phyloP scores from a whole-genome alignment of 176 grass and related monocot species.

The Eleusine indica region DNA sequence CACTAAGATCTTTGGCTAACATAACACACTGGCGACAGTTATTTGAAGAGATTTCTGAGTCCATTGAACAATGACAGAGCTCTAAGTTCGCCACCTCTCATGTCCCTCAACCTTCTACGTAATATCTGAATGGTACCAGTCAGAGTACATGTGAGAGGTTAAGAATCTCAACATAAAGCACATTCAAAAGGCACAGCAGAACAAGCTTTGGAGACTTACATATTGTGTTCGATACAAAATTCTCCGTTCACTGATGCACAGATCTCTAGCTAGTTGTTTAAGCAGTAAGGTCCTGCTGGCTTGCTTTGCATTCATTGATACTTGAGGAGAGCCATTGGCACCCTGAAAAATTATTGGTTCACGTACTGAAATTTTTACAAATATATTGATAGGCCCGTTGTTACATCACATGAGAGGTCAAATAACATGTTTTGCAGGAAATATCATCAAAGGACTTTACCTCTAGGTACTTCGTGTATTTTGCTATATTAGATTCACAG shows the following conservation, averaged over 20 bases:
- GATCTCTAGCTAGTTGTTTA: slow-evolving; percentile 83
- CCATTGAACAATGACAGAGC: slow-evolving; percentile 89
- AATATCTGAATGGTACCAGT: slow-evolving; percentile 59
- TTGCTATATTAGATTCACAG: slow-evolving; percentile 80
- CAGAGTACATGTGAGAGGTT: not conserved
- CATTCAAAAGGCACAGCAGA: not conserved
- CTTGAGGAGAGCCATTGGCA: slow-evolving; percentile 32
- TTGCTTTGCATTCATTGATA: slow-evolving; percentile 67
- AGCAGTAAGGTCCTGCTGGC: slow-evolving; percentile 74
- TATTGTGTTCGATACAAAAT: slow-evolving; percentile 93
- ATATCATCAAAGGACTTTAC: slow-evolving; percentile 40
- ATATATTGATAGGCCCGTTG: not conserved
- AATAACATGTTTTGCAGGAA: slow-evolving; percentile 28
- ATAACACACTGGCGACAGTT: not conserved
- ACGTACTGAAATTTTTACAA: not conserved
- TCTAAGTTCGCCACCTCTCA: slow-evolving; percentile 85
- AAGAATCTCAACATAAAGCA: not conserved
- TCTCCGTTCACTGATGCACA: slow-evolving; percentile 86
- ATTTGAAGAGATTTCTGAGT: slow-evolving; percentile 81
- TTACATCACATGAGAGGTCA: not conserved
- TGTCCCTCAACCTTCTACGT: slow-evolving; percentile 85
- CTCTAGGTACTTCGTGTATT: slow-evolving; percentile 84
- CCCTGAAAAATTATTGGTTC: slow-evolving; percentile 53
- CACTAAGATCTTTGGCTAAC: not conserved
- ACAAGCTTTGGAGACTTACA: slow-evolving; percentile 47